phyloP scores from a whole-genome alignment of 75 land plant genomes.

The Isoetes taiwanensis region DNA sequence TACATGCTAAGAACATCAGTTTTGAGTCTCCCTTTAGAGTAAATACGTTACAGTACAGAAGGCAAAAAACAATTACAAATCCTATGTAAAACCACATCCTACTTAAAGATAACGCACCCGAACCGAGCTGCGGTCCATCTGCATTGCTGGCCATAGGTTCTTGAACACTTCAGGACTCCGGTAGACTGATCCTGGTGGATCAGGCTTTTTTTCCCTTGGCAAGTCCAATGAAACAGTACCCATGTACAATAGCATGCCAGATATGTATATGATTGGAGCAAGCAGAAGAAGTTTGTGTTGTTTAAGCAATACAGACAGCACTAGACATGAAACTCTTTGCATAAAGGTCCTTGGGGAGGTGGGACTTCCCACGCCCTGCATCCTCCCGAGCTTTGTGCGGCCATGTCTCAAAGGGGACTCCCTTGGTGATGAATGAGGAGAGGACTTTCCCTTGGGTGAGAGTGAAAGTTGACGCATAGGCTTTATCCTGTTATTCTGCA shows the following conservation, averaged over 20 bases:
- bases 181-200: conserved; percentile 52
- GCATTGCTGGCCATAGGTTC: conserved; percentile 44
- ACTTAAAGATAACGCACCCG: conserved; percentile 23
- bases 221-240: conserved; percentile 46
- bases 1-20: background rate
- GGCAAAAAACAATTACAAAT: background rate
- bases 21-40: too few relatives aligned
- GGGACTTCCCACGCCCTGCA: too few relatives aligned
- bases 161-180: conserved; percentile 50
- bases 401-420: too few relatives aligned
- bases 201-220: conserved; percentile 23
- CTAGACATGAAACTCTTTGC: conserved; percentile 18
- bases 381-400: too few relatives aligned
- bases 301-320: conserved; percentile 27
- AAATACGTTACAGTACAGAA: background rate
- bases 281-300: conserved; percentile 34
- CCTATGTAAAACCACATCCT: background rate
- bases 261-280: conserved; percentile 51
- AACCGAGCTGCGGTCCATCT: conserved; percentile 34
- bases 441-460: too few relatives aligned
- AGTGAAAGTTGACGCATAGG: too few relatives aligned
- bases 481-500: too few relatives aligned
- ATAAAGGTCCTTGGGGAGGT: conserved; percentile 1
- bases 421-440: too few relatives aligned
- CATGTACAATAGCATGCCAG: conserved; percentile 50